phyloP scores from a whole-genome alignment of 306 rosid genomes.

The Dryas octopetala region DNA sequence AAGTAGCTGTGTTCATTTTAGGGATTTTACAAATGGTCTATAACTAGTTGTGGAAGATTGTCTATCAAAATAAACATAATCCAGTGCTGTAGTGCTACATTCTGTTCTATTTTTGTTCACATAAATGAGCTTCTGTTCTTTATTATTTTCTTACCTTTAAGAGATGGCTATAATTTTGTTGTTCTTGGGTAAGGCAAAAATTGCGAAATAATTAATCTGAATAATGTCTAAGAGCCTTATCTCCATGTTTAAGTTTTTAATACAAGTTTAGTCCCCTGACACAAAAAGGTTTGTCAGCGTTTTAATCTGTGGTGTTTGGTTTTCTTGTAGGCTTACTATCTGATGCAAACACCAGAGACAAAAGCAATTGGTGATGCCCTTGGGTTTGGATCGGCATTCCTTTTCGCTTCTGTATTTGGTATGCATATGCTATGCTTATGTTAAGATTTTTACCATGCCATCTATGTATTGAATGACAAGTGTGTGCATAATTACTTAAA shows the following conservation, averaged over 20 bases:
- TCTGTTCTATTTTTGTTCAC: neutral
- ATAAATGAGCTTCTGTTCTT: neutral
- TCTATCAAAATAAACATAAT: neutral
- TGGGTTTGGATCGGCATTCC: slow-evolving; percentile 33
- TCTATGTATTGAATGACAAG: neutral
- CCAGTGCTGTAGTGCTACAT: neutral
- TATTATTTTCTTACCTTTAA: neutral
- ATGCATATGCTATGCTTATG: neutral
- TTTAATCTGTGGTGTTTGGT: neutral
- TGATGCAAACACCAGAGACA: slow-evolving; percentile 24
- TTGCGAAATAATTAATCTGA: neutral
- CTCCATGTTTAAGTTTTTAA: neutral
- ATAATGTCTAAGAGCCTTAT: neutral
- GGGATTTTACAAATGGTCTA: neutral
- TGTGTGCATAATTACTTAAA: neutral
- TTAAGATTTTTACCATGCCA: neutral
- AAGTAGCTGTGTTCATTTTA: no score
- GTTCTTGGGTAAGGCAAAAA: neutral
- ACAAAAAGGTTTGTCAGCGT: neutral
- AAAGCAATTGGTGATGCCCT: slow-evolving; percentile 31
- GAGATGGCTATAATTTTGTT: neutral
- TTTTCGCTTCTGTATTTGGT: slow-evolving; percentile 31
- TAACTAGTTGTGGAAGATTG: neutral
- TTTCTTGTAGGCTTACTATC: slow-evolving; percentile 22
- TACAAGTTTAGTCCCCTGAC: neutral